Percentiles rank a stretch among this genome's conserved stretches.
These are phyloP conservation scores for Orychophragmus violaceus DNA, from an alignment of 345 rosid genomes.

Conservation along the genomic window DNA sequence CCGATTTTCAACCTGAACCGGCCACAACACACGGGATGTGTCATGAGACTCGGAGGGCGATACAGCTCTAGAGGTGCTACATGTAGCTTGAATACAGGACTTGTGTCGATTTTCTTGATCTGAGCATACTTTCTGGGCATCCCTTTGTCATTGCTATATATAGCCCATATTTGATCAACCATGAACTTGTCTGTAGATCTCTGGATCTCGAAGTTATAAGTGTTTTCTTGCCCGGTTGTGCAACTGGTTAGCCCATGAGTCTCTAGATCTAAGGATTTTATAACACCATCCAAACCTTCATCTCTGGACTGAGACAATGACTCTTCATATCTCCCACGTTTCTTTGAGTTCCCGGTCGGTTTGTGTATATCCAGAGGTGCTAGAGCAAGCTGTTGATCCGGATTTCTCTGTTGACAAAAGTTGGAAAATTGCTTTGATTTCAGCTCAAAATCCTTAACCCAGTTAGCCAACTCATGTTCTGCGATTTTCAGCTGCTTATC, in stretches of 20 bases:
- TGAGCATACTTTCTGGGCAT: slow-evolving; percentile 46
- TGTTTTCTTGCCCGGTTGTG: slow-evolving; percentile 14
- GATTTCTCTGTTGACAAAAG: too few species aligned
- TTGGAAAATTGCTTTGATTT: neutral
- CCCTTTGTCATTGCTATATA: slow-evolving; percentile 29
- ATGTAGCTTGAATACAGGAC: slow-evolving; percentile 34
- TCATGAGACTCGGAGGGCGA: slow-evolving; percentile 1
- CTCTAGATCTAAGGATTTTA: slow-evolving; percentile 1
- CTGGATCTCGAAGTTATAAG: slow-evolving; percentile 33
- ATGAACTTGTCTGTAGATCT: slow-evolving; percentile 38
- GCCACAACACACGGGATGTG: slow-evolving; percentile 41
- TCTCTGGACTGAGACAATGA: slow-evolving; percentile 21
- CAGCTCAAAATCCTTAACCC: neutral
- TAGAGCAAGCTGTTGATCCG: too few species aligned
- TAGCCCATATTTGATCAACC: slow-evolving; percentile 46
- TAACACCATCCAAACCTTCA: neutral
- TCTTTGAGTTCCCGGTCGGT: slow-evolving; percentile 20
- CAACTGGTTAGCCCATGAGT: slow-evolving; percentile 3
- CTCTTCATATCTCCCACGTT: slow-evolving; percentile 24
- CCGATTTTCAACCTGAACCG: slow-evolving; percentile 34
- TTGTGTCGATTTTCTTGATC: slow-evolving; percentile 36
- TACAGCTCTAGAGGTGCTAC: slow-evolving; percentile 40
- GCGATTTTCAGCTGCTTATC: neutral
- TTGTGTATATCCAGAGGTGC: slow-evolving; percentile 36
- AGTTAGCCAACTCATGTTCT: neutral